Base-by-base conservation (phyloP, 331 rosid species). In the Cucumis variabilis region DNA sequence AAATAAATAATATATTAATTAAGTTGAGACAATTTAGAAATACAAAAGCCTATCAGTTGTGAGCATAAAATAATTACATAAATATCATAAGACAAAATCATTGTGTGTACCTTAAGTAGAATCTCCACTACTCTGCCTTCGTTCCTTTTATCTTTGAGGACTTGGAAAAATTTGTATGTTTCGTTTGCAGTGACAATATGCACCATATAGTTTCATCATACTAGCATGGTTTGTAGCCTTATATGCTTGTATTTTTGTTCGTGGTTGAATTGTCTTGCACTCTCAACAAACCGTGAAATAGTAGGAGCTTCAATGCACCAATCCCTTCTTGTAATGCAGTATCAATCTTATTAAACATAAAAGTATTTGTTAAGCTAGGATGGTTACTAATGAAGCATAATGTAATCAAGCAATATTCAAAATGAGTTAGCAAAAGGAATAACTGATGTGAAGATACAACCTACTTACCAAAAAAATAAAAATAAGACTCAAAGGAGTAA, bases 241-340 rank as follows among this genome's bases (percentile, higher is more conserved):
- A n/a, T n/a, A n/a, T n/a, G n/a, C 91, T 94, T 96, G 90, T 93
- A 94, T 88, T 96, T 95, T 85, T 94, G 96, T 85, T 95, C 98
- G 16, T 85, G 79, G 92, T 95, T 96, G 90, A 95, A 96, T 88
- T 93, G 82, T 87, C 94, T 86, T 21, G 95, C 94, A 83, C 94
- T 91, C 90, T 91, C 91, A 9, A 81, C 84, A 92, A 89, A 68
- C 98, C 98, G 88, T 85, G 90, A 16, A 89, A 91, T 66, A 94
- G 58, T 79, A 93, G 88, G 60, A 83, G 55, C 91, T 94, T 93
- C 93, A 97, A 89, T 51, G 89, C 94, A 17, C 90, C 94, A 78
- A 90, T 91, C 51, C 98, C 99, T 90, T 95, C 99, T 82, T 90
- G 91, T 88, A 94, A 84, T 68, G 94, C 96, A 78, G 84, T 91